These are phyloP conservation scores for Coniochaeta ligniaria DNA, from an alignment of 2,329 filamentous ascomycete genomes.

Conservation along the genomic window DNA sequence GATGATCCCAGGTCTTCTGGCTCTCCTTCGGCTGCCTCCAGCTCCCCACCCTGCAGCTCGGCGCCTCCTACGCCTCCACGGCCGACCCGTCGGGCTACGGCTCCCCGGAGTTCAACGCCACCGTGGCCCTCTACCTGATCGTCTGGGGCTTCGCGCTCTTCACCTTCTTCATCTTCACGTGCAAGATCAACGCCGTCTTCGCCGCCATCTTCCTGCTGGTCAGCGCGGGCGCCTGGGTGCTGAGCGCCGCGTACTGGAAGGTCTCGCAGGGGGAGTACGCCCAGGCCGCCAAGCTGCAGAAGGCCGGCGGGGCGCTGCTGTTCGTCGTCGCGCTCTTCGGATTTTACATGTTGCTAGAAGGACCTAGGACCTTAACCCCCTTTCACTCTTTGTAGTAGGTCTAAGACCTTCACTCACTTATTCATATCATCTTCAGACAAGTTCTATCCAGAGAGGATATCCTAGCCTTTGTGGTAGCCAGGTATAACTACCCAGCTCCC, in stretches of 20 bases:
- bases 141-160: conserved; percentile 46
- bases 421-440: no score
- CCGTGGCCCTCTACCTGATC: conserved; percentile 39
- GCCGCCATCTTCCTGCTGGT: conserved; percentile 40
- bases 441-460: no score
- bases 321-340: conserved; percentile 40
- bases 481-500: no score
- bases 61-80: conserved; percentile 31
- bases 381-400: no score
- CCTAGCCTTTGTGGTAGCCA: no score
- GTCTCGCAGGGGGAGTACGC: conserved; percentile 33
- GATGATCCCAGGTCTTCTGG: conserved; percentile 27
- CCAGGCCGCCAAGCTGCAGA: conserved; percentile 33
- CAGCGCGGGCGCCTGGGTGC: conserved; percentile 33
- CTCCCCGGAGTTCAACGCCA: conserved; percentile 38
- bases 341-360: no score
- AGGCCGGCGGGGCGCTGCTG: conserved; percentile 30
- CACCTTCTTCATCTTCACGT: conserved; percentile 43
- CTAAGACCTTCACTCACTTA: no score
- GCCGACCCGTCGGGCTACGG: conserved; percentile 33
- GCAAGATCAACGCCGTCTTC: conserved; percentile 42
- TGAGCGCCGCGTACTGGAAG: conserved; percentile 42
- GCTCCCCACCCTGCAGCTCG: conserved; percentile 39
- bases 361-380: no score
- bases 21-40: conserved; percentile 43